Base-by-base conservation (phyloP, 73 alveolate genomes). In the Tetrahymena borealis region DNA sequence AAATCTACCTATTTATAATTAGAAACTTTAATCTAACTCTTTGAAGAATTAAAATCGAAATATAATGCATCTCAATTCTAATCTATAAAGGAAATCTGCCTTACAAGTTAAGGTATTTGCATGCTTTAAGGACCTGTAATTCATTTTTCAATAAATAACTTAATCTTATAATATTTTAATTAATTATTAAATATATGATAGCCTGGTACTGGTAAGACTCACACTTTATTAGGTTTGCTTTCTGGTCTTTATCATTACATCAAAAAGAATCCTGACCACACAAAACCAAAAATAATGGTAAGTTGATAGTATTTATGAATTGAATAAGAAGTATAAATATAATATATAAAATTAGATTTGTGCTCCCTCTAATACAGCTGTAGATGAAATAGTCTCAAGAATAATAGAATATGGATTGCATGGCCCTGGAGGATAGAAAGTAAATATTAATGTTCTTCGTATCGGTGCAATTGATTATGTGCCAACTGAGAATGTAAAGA, bases 321-420 rank as follows among this genome's bases (percentile, higher is more conserved):
- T n/a, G 9, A 15, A 1, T 60, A 20, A 20, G 28, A 24, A 3
- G 28, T 18, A 24, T 60, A 11, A 24, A 24, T 13, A 20, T 60
- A 24, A 60, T 8, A 11, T 94, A 32, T n/a, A n/a, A n/a, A n/a
- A n/a, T 20, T 60, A 60, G 85, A 60, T 60, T 28, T 96, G 98
- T 93, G 96, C 99, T 37, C 98, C 99, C 24, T 96, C 98, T 40
- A 97, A 97, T 92, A 92, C 98, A 39, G 99, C 99, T 11, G 94
- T 97, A 33, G 98, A 97, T 96, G 97, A 96, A 91, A 94, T 97
- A 90, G 95, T 97, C 33, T 33, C 90, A 39, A 91, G 97, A 95
- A 78, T 91, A n/a, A 78, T 91, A 18, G 91, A 92, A 33, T 43
- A 95, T 15, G 97, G 96, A 11, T 39, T 95, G 38, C 42, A 43